phyloP scores from a whole-genome alignment of 768 basidiomycete species.

The Rhodotorula paludigena region DNA sequence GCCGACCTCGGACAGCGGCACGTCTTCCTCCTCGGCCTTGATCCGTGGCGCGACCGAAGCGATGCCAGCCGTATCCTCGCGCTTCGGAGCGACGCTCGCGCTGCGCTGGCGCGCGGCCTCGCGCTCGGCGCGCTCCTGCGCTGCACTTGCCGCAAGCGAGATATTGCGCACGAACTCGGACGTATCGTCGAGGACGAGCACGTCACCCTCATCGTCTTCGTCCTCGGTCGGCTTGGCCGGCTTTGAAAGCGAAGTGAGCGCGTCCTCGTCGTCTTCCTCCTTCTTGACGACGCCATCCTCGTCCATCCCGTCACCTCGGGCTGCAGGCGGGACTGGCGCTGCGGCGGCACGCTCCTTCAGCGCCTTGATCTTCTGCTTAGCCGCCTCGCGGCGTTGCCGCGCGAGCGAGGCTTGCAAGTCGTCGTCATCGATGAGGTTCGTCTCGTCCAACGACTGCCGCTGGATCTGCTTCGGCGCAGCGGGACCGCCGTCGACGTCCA shows the following conservation, averaged over 20 bases:
- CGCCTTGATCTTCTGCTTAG: conserved; percentile 66
- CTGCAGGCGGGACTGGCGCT: not conserved
- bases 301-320: conserved; percentile 4
- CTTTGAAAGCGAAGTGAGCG: not conserved
- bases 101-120: conserved; percentile 8
- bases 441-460: conserved; percentile 56
- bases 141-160: conserved; percentile 24
- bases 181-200: conserved; percentile 88
- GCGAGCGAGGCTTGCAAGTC: conserved; percentile 91
- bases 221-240: conserved; percentile 30
- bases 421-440: conserved; percentile 81
- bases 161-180: conserved; percentile 84
- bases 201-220: conserved; percentile 53
- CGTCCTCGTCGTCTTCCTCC: conserved; percentile 49
- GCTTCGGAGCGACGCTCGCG: not conserved
- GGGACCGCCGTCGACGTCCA: conserved; percentile 66
- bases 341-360: conserved; percentile 49
- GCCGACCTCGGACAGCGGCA: conserved; percentile 18
- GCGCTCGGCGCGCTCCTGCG: not conserved
- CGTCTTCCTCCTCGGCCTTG: conserved; percentile 36
- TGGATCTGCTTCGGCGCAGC: conserved; percentile 51
- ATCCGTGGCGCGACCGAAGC: conserved; percentile 37
- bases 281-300: conserved; percentile 51
- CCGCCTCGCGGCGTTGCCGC: conserved; percentile 72
- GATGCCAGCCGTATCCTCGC: conserved; percentile 20